Evolutionary conservation across 495 filamentous ascomycete genomes (phyloP).

Genomic region (Xylaria venustula): DNA sequence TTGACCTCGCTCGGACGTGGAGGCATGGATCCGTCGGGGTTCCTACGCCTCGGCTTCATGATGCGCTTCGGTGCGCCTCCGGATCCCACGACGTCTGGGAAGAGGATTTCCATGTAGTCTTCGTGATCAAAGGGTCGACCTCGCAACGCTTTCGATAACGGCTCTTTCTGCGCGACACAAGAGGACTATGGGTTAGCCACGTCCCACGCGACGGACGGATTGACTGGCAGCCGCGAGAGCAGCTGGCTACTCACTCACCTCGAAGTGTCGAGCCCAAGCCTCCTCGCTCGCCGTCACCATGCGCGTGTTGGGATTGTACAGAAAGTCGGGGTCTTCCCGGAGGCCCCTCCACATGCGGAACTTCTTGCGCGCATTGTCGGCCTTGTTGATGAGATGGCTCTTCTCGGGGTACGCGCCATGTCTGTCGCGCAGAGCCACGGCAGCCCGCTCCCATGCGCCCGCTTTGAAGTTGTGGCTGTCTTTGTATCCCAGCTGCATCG

Average conservation of each 20-base stretch:
- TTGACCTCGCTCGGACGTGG: constrained; percentile 20
- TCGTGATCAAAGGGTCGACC: constrained; percentile 51
- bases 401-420: constrained; percentile 50
- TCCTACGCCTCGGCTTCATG: constrained; percentile 45
- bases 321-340: constrained; percentile 48
- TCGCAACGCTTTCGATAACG: constrained; percentile 45
- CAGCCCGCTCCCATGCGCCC: constrained; percentile 51
- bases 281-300: constrained; percentile 50
- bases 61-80: constrained; percentile 50
- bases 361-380: constrained; percentile 54
- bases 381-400: constrained; percentile 53
- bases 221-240: not conserved
- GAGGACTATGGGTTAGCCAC: constrained; percentile 4
- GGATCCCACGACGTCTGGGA: constrained; percentile 49
- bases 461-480: constrained; percentile 54
- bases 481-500: constrained; percentile 44
- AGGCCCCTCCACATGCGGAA: constrained; percentile 53
- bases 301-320: constrained; percentile 41
- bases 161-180: constrained; percentile 39
- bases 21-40: constrained; percentile 30
- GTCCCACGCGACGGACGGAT: not conserved
- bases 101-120: constrained; percentile 50
- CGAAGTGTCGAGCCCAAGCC: constrained; percentile 46
- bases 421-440: constrained; percentile 41
- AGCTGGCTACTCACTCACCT: constrained; percentile 28